Evolutionary conservation across 345 rosid genomes (phyloP).

Genomic region (Arabis hirsuta): DNA sequence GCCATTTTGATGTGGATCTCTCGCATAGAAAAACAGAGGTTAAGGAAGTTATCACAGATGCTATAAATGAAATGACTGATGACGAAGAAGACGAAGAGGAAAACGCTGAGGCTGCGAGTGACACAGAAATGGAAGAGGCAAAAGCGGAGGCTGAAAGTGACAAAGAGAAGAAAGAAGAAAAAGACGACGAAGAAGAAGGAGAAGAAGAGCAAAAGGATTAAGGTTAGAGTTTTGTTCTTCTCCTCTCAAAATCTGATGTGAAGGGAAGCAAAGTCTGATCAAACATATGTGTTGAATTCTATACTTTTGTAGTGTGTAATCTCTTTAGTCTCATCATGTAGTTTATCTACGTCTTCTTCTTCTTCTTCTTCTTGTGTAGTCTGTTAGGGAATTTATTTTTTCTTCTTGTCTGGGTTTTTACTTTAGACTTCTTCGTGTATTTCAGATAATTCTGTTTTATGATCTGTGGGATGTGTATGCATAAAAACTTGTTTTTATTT

Average conservation of each 20-base stretch:
- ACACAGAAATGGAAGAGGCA: constrained; percentile 43
- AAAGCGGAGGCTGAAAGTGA: constrained; percentile 53
- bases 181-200: constrained; percentile 39
- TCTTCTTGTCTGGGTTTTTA: constrained; percentile 5
- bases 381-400: background rate
- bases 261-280: constrained; percentile 28
- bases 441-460: constrained; percentile 17
- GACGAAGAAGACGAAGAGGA: constrained; percentile 75
- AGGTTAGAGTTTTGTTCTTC: constrained; percentile 17
- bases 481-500: too few relatives aligned
- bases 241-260: constrained; percentile 24
- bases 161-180: constrained; percentile 37
- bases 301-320: constrained; percentile 35
- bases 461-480: background rate
- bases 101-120: constrained; percentile 51
- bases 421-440: constrained; percentile 12
- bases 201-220: constrained; percentile 44
- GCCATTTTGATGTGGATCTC: constrained; percentile 72
- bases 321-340: constrained; percentile 24
- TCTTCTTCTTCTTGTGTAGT: constrained; percentile 27
- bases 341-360: constrained; percentile 17
- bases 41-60: constrained; percentile 86
- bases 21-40: constrained; percentile 89
- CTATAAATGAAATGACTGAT: constrained; percentile 87
- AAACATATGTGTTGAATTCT: constrained; percentile 20